Percentiles rank a stretch among this genome's conserved stretches.
phyloP scores from a whole-genome alignment of 2,329 filamentous ascomycete genomes.

The Stachybotrys chartarum region DNA sequence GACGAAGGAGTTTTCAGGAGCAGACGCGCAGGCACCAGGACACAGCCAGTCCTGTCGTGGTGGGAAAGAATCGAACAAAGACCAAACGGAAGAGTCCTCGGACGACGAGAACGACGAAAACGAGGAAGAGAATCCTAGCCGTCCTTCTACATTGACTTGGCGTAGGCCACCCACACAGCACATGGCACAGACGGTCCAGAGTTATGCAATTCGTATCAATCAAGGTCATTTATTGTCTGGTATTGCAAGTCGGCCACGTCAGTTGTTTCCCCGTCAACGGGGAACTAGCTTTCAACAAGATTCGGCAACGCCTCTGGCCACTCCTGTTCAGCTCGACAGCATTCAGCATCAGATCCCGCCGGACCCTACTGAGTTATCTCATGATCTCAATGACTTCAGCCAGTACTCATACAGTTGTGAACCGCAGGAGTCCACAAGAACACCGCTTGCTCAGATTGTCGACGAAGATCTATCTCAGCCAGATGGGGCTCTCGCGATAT shows the following conservation, averaged over 20 bases:
- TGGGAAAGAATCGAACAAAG: not conserved
- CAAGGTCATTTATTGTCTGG: not conserved
- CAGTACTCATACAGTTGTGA: too few species aligned
- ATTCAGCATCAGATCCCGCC: too few species aligned
- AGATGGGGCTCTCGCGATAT: not conserved
- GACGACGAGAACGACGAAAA: not conserved
- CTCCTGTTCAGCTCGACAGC: too few species aligned
- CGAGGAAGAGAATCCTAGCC: not conserved
- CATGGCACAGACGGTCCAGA: not conserved
- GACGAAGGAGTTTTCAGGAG: not conserved
- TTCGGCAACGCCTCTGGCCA: not conserved
- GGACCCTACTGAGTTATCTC: too few species aligned
- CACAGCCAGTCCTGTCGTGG: not conserved
- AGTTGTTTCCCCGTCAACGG: not conserved
- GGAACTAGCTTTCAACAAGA: not conserved
- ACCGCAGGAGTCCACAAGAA: too few species aligned
- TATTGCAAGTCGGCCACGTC: not conserved
- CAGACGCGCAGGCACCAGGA: not conserved
- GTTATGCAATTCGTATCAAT: not conserved
- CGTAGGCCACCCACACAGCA: not conserved
- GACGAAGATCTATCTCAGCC: too few species aligned
- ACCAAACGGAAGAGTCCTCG: not conserved
- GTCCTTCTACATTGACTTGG: not conserved
- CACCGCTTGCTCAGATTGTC: too few species aligned
- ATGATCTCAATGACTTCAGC: too few species aligned